phyloP scores from a whole-genome alignment of 148 eudicot genomes.

The Chenopodium formosanum region DNA sequence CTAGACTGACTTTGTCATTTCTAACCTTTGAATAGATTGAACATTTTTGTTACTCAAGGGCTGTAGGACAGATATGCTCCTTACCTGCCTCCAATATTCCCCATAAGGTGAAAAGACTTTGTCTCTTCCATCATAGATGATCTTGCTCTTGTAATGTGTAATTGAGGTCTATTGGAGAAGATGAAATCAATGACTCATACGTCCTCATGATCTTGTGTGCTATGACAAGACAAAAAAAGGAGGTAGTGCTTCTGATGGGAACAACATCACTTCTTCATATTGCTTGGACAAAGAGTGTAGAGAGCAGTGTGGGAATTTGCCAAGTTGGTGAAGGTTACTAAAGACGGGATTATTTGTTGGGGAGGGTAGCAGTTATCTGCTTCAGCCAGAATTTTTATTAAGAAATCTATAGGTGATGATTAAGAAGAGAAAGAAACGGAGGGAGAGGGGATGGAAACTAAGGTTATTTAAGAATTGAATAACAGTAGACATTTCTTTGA shows the following conservation, averaged over 20 bases:
- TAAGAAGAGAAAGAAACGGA: slow-evolving; percentile 10
- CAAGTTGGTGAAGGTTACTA: slow-evolving; percentile 64
- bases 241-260: slow-evolving; percentile 42
- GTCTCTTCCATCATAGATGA: slow-evolving; percentile 30
- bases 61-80: slow-evolving; percentile 40
- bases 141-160: neutral
- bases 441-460: slow-evolving; percentile 10
- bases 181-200: slow-evolving; percentile 55
- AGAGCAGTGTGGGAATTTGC: slow-evolving; percentile 44
- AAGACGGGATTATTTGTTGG: slow-evolving; percentile 57
- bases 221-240: slow-evolving; percentile 34
- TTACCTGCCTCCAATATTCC: slow-evolving; percentile 43
- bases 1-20: slow-evolving; percentile 40
- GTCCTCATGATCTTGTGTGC: slow-evolving; percentile 43
- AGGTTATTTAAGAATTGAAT: neutral
- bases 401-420: slow-evolving; percentile 28
- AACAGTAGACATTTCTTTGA: neutral
- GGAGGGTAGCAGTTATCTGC: slow-evolving; percentile 45
- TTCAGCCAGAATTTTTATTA: neutral
- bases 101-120: slow-evolving; percentile 30
- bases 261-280: slow-evolving; percentile 50
- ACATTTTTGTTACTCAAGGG: slow-evolving; percentile 45
- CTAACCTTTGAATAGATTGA: slow-evolving; percentile 43
- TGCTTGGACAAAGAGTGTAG: slow-evolving; percentile 31
- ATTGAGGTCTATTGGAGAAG: slow-evolving; percentile 32